Percentiles rank a stretch among this genome's conserved stretches.
These are phyloP conservation scores for Diversispora eburnea DNA, from an alignment of 192 early-diverging fungal species.

Conservation along the genomic window DNA sequence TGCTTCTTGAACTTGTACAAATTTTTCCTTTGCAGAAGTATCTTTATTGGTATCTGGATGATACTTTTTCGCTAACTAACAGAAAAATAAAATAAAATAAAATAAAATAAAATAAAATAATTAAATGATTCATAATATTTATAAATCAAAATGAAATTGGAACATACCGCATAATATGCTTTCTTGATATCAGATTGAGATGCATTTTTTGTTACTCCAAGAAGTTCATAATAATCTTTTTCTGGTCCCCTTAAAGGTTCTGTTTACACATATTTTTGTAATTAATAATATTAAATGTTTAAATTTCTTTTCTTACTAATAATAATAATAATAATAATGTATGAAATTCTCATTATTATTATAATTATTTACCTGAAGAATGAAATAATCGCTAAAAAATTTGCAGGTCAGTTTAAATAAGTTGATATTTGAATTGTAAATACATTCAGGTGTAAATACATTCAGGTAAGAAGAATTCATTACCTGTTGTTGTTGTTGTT, in stretches of 20 bases:
- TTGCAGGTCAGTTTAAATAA: not conserved
- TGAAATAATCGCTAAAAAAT: conserved; percentile 22
- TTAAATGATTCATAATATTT: conserved; percentile 5
- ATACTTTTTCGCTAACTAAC: conserved; percentile 89
- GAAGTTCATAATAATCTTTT: conserved; percentile 79
- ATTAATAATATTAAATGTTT: not conserved
- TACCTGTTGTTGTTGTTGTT: not conserved
- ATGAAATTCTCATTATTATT: not conserved
- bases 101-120: conserved; percentile 22
- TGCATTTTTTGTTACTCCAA: conserved; percentile 78
- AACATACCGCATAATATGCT: conserved; percentile 84
- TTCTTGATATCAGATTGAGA: conserved; percentile 90
- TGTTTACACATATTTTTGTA: not conserved
- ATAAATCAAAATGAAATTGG: conserved; percentile 6
- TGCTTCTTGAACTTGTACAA: conserved; percentile 95
- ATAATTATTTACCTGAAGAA: not conserved
- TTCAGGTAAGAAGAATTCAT: not conserved
- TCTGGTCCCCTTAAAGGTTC: conserved; percentile 34
- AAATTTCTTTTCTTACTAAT: too few relatives aligned
- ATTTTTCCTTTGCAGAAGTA: conserved; percentile 87
- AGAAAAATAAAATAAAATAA: not conserved
- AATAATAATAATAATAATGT: not conserved
- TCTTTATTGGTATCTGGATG: conserved; percentile 99
- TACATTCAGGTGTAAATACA: not conserved
- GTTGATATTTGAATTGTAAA: not conserved